phyloP scores from a whole-genome alignment of 306 rosid genomes.

The Acacia melanoxylon region DNA sequence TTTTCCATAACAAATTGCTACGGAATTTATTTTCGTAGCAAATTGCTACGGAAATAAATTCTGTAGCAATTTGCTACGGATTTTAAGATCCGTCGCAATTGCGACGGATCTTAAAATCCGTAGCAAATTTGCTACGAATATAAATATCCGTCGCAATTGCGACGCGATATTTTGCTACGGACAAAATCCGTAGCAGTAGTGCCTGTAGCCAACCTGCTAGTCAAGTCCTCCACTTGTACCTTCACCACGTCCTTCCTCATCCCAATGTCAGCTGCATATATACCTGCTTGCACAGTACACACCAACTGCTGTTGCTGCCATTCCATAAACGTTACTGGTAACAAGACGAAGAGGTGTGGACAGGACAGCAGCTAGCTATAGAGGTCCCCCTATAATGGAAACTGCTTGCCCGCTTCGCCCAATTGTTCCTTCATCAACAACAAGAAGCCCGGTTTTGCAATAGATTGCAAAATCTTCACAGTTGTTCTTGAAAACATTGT shows the following conservation, averaged over 20 bases:
- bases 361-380: conserved; percentile 81
- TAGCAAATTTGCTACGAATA: no score
- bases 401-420: conserved; percentile 91
- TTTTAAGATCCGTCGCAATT: no score
- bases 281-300: conserved; percentile 90
- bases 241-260: conserved; percentile 77
- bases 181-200: no score
- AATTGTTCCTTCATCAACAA: conserved; percentile 59
- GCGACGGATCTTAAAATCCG: no score
- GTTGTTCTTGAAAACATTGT: conserved; percentile 79
- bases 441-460: conserved; percentile 90
- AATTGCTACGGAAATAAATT: no score
- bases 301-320: conserved; percentile 67
- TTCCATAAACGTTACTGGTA: conserved; percentile 75
- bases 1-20: no score
- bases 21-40: no score
- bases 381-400: conserved; percentile 91
- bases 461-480: conserved; percentile 95
- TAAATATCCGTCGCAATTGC: no score
- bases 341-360: conserved; percentile 71
- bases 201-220: conserved; percentile 57
- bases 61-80: no score
- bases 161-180: no score
- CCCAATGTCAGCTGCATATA: conserved; percentile 79
- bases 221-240: conserved; percentile 79